Conservation (phyloP, 2,329 filamentous ascomycete species). For the Ophiocordyceps camponoti-leonardi region DNA sequence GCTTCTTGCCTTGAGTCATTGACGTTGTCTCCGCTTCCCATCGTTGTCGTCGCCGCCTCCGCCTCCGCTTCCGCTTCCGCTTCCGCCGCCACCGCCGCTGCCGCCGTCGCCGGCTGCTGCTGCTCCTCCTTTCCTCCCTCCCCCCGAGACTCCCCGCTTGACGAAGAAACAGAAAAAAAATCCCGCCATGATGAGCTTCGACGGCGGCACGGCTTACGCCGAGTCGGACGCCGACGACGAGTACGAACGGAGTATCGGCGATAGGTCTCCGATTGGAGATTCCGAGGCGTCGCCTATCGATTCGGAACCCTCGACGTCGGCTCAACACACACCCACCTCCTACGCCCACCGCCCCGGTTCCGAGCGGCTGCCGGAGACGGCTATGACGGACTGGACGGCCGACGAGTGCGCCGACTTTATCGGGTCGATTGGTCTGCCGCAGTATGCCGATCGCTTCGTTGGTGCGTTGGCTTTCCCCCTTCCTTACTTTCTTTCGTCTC, state of each 20-base stretch:
- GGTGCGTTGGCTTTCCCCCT: slow-evolving; percentile 37
- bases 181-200: slow-evolving; percentile 35
- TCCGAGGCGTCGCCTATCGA: slow-evolving; percentile 55
- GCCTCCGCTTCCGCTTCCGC: not conserved
- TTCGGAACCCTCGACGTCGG: slow-evolving; percentile 50
- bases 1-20: too few relatives aligned
- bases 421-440: slow-evolving; percentile 56
- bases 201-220: slow-evolving; percentile 52
- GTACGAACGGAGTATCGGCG: slow-evolving; percentile 56
- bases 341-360: slow-evolving; percentile 49
- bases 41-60: not conserved
- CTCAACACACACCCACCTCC: slow-evolving; percentile 65
- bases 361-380: slow-evolving; percentile 53
- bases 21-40: not conserved
- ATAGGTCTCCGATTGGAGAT: slow-evolving; percentile 51
- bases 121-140: too few relatives aligned
- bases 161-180: not conserved
- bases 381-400: slow-evolving; percentile 64
- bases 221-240: slow-evolving; percentile 73
- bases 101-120: not conserved
- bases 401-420: slow-evolving; percentile 89
- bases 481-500: too few relatives aligned
- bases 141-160: not conserved
- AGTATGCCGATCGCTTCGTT: slow-evolving; percentile 71
- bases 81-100: not conserved